A percentile compares a stretch with the other conserved stretches of the same genome.
Conservation (phyloP, 768 basidiomycete species). For the Pleurotus salmoneostramineus region DNA sequence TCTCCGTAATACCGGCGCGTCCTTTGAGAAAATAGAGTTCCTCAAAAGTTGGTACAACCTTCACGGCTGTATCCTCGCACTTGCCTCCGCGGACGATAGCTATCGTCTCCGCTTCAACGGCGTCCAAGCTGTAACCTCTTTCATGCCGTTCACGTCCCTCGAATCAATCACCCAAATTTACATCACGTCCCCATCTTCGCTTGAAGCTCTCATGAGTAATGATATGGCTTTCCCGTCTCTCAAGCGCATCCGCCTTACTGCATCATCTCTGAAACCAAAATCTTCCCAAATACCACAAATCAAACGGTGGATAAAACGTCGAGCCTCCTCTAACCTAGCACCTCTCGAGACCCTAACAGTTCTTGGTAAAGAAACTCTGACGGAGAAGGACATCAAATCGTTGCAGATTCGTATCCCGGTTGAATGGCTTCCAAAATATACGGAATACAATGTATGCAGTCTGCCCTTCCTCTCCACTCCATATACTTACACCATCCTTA, state of each 20-base stretch:
- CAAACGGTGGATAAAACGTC: neutral
- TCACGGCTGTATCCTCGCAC: neutral
- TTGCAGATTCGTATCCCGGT: neutral
- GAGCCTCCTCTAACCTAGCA: neutral
- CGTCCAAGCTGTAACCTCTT: neutral
- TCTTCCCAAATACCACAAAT: neutral
- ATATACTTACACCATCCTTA: too few relatives aligned
- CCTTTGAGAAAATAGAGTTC: neutral
- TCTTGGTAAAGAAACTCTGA: neutral
- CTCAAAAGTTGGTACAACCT: neutral
- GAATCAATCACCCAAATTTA: neutral
- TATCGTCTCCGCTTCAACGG: neutral
- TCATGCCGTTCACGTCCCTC: neutral
- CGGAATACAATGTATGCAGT: too few relatives aligned
- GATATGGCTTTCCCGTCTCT: neutral
- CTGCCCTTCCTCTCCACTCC: too few relatives aligned
- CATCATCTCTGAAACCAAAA: neutral
- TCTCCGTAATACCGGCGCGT: neutral
- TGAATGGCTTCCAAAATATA: neutral
- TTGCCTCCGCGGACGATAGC: neutral
- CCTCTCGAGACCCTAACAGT: neutral
- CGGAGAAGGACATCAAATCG: neutral
- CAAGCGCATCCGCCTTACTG: neutral
- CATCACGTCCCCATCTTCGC: neutral
- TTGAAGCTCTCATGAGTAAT: neutral